Evolutionary conservation across 2,329 filamentous ascomycete species (phyloP), one percentile per base, ranked within the genome.

Genomic region (Aspergillus versicolor): DNA sequence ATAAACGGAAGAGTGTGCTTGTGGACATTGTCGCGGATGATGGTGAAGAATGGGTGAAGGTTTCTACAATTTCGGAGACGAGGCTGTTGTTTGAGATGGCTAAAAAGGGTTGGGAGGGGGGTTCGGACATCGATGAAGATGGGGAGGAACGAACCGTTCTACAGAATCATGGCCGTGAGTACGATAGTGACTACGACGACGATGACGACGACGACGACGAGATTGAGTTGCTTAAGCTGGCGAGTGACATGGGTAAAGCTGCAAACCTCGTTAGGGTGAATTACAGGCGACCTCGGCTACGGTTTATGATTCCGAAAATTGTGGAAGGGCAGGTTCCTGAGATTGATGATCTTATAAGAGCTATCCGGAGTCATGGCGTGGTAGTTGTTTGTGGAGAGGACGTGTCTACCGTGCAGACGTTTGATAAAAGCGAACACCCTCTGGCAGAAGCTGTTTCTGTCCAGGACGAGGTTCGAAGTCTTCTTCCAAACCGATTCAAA

Each of bases 11-110:
- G 37, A 79, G 78, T 59, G 83, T 83, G 1, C 73, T 84, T 52
- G 84, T 89, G 4, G 87, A 90, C 71, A 82, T 88, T 45, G 82
- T 90, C 24, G 80, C 84, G 2, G 77, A 84, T 55, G 80, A 84
- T 67, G 87, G 87, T 11, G 73, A 80, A 56, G 80, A 85, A 64
- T 90, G 87, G 88, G 81, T 87, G 53, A 89, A 89, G 69, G 82
- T 90, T 1, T 88, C 84, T 5, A 87, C 85, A 4, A 75, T 88
- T 22, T 87, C 84, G 1, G 82, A 88, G 61, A 84, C 80, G 57
- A 78, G 86, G 51, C 73, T 90, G 30, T 72, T 89, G 17, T 87
- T 87, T 66, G 87, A 90, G 63, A 79, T 89, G 61, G 87, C 88
- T 3, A 88, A 88, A 69, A 81, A 86, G 57, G 86, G 87, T 11